These are phyloP conservation scores for Xylariaceae sp. DNA, from an alignment of 2,329 filamentous ascomycete genomes.

Conservation along the genomic window DNA sequence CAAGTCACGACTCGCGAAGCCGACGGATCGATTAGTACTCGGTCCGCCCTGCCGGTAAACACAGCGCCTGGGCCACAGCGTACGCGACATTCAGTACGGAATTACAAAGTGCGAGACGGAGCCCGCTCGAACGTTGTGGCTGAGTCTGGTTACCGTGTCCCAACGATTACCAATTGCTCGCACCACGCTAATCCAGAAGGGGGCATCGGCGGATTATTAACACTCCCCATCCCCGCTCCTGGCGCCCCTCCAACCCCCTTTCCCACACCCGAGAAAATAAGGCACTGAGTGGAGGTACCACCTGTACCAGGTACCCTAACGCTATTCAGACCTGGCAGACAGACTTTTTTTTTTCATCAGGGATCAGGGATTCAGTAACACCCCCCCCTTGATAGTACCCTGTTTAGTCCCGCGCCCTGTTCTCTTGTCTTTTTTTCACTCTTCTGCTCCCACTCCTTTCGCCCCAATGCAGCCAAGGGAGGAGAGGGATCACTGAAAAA, in stretches of 20 bases:
- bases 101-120: conserved; percentile 27
- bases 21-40: conserved; percentile 10
- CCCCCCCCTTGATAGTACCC: neutral
- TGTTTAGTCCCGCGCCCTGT: conserved; percentile 8
- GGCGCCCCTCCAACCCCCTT: conserved; percentile 5
- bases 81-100: neutral
- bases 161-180: conserved; percentile 3
- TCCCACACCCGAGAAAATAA: conserved; percentile 2
- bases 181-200: neutral
- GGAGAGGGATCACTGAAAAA: neutral
- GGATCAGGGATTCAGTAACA: conserved; percentile 6
- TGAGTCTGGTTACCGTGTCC: conserved; percentile 9
- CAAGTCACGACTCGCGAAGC: conserved; percentile 6
- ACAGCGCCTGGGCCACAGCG: conserved; percentile 1
- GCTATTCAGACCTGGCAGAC: neutral
- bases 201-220: conserved; percentile 13
- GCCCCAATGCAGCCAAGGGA: conserved; percentile 2
- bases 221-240: conserved; percentile 16
- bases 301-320: neutral
- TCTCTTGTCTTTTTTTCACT: neutral
- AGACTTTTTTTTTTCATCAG: neutral
- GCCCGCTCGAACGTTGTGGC: conserved; percentile 29
- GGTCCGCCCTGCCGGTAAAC: conserved; percentile 19
- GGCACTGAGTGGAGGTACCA: neutral
- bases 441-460: conserved; percentile 3